Base-by-base conservation (phyloP, 2,329 filamentous ascomycete genomes). In the Phaeosphaeriaceae sp. region DNA sequence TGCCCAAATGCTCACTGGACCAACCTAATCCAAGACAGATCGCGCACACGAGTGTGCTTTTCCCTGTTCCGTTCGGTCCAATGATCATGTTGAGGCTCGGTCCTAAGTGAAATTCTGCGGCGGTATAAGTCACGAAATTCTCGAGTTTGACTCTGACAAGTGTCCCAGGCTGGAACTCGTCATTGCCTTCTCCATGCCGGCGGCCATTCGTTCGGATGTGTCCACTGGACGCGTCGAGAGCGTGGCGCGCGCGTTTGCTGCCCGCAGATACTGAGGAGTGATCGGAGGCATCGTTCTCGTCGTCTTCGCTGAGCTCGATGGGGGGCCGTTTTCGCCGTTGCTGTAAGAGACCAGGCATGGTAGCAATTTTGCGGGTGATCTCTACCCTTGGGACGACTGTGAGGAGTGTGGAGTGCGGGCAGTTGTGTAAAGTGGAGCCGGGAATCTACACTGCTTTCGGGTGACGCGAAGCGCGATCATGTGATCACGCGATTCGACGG, bases 51-150 rank as follows among this genome's bases (percentile, higher is more conserved):
- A 99, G 84, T 0, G 95, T 97, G 79, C 94, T 98, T 80, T 99
- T 99, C 54, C 95, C 95, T 0, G 95, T 98, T 33, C 95, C 95
- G 71, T 99, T 99, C n/a, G 95, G 95, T 0, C 95, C 95, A 67
- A 99, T 97, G 53, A 99, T 89, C 94, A 99, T 98, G 76, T 99
- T 99, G 71, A 99, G 79, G 74, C 91, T 94, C 0, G 95, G 94
- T 0, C 95, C 95, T 13, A 93, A 92, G 57, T 90, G 87, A 77
- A 98, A 97, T 65, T 97, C 93, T 54, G 93, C 94, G 53, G 89
- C 88, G 50, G 91, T 93, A 79, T 99, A 99, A 0, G 95, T 99
- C 54, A 99, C 92, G 69, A 99, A 99, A 77, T 98, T 91, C 49
- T 85, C 86, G 46, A 98, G 84, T 66, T 88, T 90, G 48, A 99